Base-by-base conservation (phyloP, 345 rosid genomes). In the Salix koriyanagi region DNA sequence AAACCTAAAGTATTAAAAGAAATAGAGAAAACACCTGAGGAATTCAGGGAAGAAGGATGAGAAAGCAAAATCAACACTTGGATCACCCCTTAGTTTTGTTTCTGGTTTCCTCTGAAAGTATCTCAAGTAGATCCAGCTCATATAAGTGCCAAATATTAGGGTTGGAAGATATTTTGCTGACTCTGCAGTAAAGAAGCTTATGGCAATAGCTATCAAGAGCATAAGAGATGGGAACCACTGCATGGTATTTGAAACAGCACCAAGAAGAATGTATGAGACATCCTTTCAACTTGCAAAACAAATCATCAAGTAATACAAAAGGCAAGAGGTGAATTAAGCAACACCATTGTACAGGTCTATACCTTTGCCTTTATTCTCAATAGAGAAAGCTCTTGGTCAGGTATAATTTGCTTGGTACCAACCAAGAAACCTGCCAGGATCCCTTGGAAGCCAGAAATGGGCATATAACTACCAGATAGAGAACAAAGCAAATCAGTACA, bases 221-320 rank as follows among this genome's bases (percentile, higher is more conserved):
- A 83, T 60, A 77, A 94, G 73, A 56, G 97, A 94, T 76, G 99
- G 97, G 77, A 94, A 81, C 99, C 99, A 96, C 99, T 96, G 92
- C 85, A 89, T 44, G 70, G 61, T 58, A 81, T 28, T 71, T 19
- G 60, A 79, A 72, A 75, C 54, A 82, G 48, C 75, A 71, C 30
- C 71, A 75, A 26, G 54, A 26, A 23, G 64, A 58, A 58, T 64
- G 78, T 68, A 77, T 82, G 48, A 52, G 77, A 68, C 37, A 70
- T 32, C 77, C 64, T 74, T 54, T 65, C 73, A 73, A 70, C 54
- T 30, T 72, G 64, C 70, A 71, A 34, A 67, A 65, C 4, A 26
- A 61, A 2, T 44, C 34, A 23, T 58, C 37, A 25, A 46, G 62
- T 25, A 5, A 58, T 3, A 65, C n/a, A 39, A 48, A 68, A 70